Evolutionary conservation across 768 basidiomycete species (phyloP).

Genomic region (Daedaleopsis sinensis): DNA sequence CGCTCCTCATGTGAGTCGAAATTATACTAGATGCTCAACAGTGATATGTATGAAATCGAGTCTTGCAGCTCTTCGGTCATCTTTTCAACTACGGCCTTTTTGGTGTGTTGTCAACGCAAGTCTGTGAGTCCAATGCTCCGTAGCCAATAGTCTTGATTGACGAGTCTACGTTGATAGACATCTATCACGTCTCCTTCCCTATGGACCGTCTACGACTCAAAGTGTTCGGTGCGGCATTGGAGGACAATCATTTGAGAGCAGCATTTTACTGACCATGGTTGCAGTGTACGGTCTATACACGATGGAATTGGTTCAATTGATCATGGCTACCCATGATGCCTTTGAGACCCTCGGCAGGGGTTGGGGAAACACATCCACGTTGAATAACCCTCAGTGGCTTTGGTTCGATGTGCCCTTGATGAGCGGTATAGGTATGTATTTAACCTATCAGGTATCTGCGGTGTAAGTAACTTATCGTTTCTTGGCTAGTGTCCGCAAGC

Average conservation of each 20-base stretch:
- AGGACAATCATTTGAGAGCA: background rate
- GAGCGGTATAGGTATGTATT: background rate
- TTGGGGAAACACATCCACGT: background rate
- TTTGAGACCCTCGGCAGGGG: background rate
- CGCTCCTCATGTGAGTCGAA: background rate
- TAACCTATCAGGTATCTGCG: no score
- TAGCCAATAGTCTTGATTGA: no score
- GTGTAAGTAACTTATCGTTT: background rate
- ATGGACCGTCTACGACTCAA: background rate
- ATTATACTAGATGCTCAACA: background rate
- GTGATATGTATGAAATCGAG: background rate
- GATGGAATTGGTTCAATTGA: background rate
- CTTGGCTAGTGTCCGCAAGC: background rate
- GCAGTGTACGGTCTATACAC: background rate
- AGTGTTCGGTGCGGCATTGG: background rate
- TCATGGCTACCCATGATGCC: conserved; percentile 5
- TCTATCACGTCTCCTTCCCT: background rate
- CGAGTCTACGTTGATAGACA: background rate
- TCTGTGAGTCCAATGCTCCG: background rate
- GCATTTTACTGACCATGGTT: background rate
- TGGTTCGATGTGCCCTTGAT: conserved; percentile 6
- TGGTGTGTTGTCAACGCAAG: background rate
- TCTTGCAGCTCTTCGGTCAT: conserved; percentile 1
- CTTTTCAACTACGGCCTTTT: conserved; percentile 4
- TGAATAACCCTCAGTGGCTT: conserved; percentile 2